These are phyloP conservation scores for Citrullus colocynthis DNA, from an alignment of 306 rosid species.

Conservation along the genomic window DNA sequence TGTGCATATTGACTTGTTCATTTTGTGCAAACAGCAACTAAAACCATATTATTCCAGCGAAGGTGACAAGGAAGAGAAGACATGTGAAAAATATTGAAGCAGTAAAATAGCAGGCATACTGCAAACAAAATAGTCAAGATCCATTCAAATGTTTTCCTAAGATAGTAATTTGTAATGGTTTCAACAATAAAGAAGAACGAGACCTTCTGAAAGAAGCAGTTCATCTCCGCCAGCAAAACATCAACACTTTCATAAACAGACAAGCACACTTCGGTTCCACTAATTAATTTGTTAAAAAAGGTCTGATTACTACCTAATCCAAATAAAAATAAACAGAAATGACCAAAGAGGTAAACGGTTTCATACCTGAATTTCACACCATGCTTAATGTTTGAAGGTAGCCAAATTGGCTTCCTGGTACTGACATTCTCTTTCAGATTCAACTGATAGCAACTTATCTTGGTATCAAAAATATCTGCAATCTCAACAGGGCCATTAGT, in stretches of 20 bases:
- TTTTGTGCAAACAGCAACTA: neutral
- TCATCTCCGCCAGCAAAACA: slow-evolving; percentile 42
- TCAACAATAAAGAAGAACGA: slow-evolving; percentile 9
- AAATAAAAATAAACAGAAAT: neutral
- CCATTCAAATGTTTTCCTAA: neutral
- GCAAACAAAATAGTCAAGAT: neutral
- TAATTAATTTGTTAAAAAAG: slow-evolving; percentile 13
- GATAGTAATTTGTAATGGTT: neutral
- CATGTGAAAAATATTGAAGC: neutral
- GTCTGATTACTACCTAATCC: neutral
- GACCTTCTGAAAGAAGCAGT: slow-evolving; percentile 57
- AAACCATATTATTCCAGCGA: neutral
- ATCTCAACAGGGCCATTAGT: slow-evolving; percentile 12
- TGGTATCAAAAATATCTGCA: slow-evolving; percentile 47
- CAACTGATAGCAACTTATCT: slow-evolving; percentile 35
- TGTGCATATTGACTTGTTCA: neutral
- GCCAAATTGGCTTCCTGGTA: slow-evolving; percentile 32
- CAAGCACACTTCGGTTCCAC: slow-evolving; percentile 77
- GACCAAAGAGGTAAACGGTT: neutral
- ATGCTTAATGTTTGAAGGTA: slow-evolving; percentile 50
- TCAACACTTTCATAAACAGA: slow-evolving; percentile 32
- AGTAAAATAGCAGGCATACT: neutral
- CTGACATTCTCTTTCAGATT: slow-evolving; percentile 42
- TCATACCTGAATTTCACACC: slow-evolving; percentile 75
- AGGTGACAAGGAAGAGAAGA: neutral